phyloP scores from a whole-genome alignment of 176 grass and related monocot genomes.

The Lolium multiflorum region DNA sequence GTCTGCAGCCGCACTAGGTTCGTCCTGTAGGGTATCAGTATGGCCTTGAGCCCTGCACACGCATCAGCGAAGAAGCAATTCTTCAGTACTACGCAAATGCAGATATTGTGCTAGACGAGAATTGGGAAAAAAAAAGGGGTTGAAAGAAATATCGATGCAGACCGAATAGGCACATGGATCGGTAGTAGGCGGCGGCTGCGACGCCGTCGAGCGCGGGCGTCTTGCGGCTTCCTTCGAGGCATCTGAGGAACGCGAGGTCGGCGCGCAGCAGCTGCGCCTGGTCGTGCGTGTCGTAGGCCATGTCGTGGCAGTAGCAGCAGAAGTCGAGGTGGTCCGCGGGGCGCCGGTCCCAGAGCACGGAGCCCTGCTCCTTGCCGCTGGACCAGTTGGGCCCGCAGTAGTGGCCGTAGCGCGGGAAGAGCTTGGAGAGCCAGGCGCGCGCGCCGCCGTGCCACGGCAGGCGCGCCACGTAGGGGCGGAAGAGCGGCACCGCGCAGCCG shows the following conservation, averaged over 20 bases:
- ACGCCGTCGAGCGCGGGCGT: slow-evolving; percentile 69
- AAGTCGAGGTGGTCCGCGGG: slow-evolving; percentile 94
- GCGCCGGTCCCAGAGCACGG: slow-evolving; percentile 88
- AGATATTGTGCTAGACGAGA: not conserved
- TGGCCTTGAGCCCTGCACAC: slow-evolving; percentile 70
- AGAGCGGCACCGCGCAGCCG: slow-evolving; percentile 85
- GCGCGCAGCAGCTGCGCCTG: slow-evolving; percentile 89
- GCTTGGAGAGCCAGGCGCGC: slow-evolving; percentile 72
- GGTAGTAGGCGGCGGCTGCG: slow-evolving; percentile 66
- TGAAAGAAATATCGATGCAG: not conserved
- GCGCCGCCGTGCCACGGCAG: slow-evolving; percentile 88
- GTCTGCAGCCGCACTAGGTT: slow-evolving; percentile 81
- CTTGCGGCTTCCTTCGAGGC: slow-evolving; percentile 71
- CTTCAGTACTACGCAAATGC: too few relatives aligned
- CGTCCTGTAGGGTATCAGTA: slow-evolving; percentile 90
- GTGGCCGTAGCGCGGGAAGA: slow-evolving; percentile 93
- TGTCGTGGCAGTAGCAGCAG: slow-evolving; percentile 99
- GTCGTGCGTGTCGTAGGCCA: slow-evolving; percentile 94
- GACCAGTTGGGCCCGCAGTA: slow-evolving; percentile 99
- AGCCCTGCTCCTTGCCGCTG: slow-evolving; percentile 86
- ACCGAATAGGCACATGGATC: slow-evolving; percentile 93
- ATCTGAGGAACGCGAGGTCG: slow-evolving; percentile 88
- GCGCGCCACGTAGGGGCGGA: slow-evolving; percentile 87
- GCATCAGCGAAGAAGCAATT: too few relatives aligned
- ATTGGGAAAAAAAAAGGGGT: not conserved